A percentile compares a stretch with the other conserved stretches of the same genome.
Conservation (phyloP, 1,284 basidiomycete species). For the Puccinia novopanici region DNA sequence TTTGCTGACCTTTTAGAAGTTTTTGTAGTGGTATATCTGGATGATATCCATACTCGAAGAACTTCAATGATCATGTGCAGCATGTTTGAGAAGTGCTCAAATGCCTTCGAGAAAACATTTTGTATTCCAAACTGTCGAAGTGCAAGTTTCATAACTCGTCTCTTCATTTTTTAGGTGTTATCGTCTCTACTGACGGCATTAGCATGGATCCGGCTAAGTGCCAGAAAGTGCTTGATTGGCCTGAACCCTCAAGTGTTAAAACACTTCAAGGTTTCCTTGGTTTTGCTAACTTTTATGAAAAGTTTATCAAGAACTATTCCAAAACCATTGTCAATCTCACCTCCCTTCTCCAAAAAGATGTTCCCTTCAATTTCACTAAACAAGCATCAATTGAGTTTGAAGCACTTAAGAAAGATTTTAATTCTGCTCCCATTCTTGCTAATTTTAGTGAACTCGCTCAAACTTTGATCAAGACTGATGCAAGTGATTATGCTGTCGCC, state of each 20-base stretch:
- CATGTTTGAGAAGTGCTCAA: background rate
- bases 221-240: slow-evolving; percentile 60
- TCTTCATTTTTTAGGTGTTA: slow-evolving; percentile 62
- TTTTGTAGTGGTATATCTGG: background rate
- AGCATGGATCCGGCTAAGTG: slow-evolving; percentile 62
- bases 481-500: background rate
- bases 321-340: background rate
- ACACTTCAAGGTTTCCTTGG: slow-evolving; percentile 60
- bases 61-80: background rate
- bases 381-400: background rate
- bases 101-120: background rate
- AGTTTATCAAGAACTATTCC: slow-evolving; percentile 61
- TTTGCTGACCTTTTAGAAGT: background rate
- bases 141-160: slow-evolving; percentile 50
- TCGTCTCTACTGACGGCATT: slow-evolving; percentile 59
- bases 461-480: background rate
- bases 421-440: background rate
- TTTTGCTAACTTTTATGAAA: slow-evolving; percentile 61
- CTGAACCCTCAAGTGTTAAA: slow-evolving; percentile 57
- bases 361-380: background rate
- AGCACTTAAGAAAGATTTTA: background rate
- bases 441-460: background rate
- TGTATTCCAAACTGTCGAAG: slow-evolving; percentile 47
- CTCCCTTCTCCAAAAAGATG: background rate
- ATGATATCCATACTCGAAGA: background rate